These are phyloP conservation scores for Triticum urartu DNA, from an alignment of 176 grass and related monocot genomes.

Conservation along the genomic window DNA sequence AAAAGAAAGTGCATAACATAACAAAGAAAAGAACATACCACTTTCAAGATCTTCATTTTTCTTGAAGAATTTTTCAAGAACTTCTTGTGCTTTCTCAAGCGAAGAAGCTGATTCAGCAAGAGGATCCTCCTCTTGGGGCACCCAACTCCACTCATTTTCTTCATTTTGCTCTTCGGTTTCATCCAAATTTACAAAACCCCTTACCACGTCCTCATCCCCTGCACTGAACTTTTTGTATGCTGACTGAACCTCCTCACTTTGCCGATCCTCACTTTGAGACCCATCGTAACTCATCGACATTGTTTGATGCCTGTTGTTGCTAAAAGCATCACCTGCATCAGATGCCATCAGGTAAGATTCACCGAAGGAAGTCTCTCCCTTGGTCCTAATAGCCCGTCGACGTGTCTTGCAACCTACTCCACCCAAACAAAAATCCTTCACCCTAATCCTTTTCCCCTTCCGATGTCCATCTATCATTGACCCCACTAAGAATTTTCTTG, in stretches of 20 bases:
- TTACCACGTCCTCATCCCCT: constrained; percentile 28
- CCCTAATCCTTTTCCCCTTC: constrained; percentile 28
- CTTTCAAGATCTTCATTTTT: constrained; percentile 45
- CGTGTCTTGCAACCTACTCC: not conserved
- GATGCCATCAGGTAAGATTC: constrained; percentile 47
- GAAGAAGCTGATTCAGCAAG: constrained; percentile 59
- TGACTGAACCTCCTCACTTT: constrained; percentile 58
- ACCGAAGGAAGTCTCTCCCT: constrained; percentile 19
- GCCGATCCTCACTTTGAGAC: constrained; percentile 43
- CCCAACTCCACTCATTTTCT: constrained; percentile 53
- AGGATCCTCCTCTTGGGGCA: constrained; percentile 46
- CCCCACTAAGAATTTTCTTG: constrained; percentile 1
- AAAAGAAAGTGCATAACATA: not conserved
- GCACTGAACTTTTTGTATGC: constrained; percentile 39
- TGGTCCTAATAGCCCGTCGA: not conserved
- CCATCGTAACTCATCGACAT: constrained; percentile 40
- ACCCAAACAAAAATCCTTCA: constrained; percentile 21
- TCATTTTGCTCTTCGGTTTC: constrained; percentile 38
- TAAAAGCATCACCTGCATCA: constrained; percentile 37
- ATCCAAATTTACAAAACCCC: constrained; percentile 20
- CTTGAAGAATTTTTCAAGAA: constrained; percentile 45
- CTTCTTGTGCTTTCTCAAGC: constrained; percentile 65
- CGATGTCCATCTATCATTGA: not conserved
- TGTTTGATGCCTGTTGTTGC: constrained; percentile 20
- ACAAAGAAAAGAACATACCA: constrained; percentile 37